A percentile compares a stretch with the other conserved stretches of the same genome.
Evolutionary conservation across 129 eudicot species (phyloP).

Genomic region (Centella asiatica): DNA sequence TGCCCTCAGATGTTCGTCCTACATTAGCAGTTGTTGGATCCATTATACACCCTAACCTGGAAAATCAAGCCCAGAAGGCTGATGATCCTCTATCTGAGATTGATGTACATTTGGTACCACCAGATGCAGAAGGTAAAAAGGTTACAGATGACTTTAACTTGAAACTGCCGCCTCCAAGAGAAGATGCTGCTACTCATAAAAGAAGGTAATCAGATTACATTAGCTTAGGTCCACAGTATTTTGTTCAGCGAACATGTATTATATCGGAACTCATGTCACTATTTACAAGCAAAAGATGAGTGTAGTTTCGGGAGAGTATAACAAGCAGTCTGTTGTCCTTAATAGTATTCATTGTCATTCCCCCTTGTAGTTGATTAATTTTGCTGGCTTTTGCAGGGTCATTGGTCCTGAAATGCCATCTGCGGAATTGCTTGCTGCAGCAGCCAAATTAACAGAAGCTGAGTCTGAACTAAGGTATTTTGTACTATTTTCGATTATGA

Average conservation of each 20-base stretch:
- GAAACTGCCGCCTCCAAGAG: conserved; percentile 21
- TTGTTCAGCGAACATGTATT: not conserved
- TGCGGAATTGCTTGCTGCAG: conserved; percentile 98
- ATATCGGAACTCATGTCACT: not conserved
- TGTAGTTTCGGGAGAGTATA: too few species aligned
- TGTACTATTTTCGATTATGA: not conserved
- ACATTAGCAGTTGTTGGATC: conserved; percentile 75
- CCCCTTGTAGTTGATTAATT: not conserved
- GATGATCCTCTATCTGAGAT: conserved; percentile 26
- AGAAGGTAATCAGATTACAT: conserved; percentile 37
- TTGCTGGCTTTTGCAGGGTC: conserved; percentile 39
- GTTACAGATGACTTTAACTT: conserved; percentile 25
- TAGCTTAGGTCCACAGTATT: not conserved
- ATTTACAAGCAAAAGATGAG: too few species aligned
- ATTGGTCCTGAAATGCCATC: conserved; percentile 99
- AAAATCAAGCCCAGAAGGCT: conserved; percentile 25
- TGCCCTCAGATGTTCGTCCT: conserved; percentile 59
- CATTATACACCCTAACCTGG: conserved; percentile 33
- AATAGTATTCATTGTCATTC: not conserved
- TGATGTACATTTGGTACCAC: conserved; percentile 19
- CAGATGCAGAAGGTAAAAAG: conserved; percentile 22
- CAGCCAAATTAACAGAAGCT: conserved; percentile 96
- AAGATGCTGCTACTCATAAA: conserved; percentile 42
- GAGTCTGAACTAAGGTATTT: conserved; percentile 87
- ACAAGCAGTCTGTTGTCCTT: not conserved